Base-by-base conservation (phyloP, 148 eudicot species). In the Arbutus unedo region DNA sequence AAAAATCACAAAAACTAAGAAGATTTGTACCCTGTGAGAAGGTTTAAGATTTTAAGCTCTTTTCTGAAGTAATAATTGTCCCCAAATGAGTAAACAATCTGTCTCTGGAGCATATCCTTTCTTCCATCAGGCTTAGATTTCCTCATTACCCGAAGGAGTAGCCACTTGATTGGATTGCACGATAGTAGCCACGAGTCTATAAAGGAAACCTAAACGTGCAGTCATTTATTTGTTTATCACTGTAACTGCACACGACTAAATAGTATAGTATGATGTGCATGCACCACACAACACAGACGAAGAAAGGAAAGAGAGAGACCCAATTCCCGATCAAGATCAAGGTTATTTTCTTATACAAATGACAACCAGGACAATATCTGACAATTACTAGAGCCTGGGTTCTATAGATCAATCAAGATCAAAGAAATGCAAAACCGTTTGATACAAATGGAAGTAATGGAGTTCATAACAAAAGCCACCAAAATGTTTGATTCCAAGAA, bases 1-100 rank as follows among this genome's bases (percentile, higher is more conserved):
- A 48, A 88, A 31, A 59, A 82, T 8, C 5, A 19, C 5, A 15
- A 7, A 38, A 49, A 16, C 2, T 74, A 45, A 4, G 48, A 78
- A 15, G 25, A 41, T 85, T 38, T 74, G 25, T 96, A 96, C 99
- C 98, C 98, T 4, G 98, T 93, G 77, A 94, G 90, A 81, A 94
- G 98, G 89, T 96, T 97, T 77, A 94, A 76, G 87, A 94, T 93
- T 84, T 90, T 92, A 67, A 97, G 95, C 86, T 97, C 97, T 88
- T 97, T 97, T 76, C 98, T 88, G 89, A 94, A 89, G 88, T 97
- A 86, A 78, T 97, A 97, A 89, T 94, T 88, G 88, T 97, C 96
- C 15, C 99, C 99, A 84, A 97, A 97, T 2, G 96, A 90, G 86
- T 97, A 94, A 59, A 86, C 94, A 81, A 90, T 88, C 78, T 91